Evolutionary conservation across 2,329 filamentous ascomycete species (phyloP), one percentile per base, ranked within the genome.

Genomic region (Curvularia hawaiiensis): DNA sequence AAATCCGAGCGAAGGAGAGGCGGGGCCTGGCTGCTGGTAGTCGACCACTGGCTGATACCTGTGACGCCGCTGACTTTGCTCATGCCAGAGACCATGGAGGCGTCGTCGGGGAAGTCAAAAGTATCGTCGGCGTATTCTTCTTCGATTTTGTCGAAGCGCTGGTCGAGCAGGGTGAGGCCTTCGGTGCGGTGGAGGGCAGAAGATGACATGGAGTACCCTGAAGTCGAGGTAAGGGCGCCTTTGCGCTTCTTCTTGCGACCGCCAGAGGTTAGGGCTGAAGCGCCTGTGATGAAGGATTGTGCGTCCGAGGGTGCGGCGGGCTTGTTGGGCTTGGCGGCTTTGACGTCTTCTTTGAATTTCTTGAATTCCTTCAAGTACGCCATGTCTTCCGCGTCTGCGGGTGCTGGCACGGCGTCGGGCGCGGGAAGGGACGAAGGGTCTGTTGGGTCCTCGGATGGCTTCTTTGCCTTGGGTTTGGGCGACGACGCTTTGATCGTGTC

Each of bases 341-440:
- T 85, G 56, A 78, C 77, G 58, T 93, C 91, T 71, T 90, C 90
- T 77, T 98, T 97, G 83, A 96, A 98, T 73, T 95, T 91, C 68
- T 91, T 90, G 79, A 97, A 98, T 69, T 97, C 90, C 54, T 89
- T 87, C 77, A 98, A 84, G 92, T 95, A 99, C 66, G 91, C 89
- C 59, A 91, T 89, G 54, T 90, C 88, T 16, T 82, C 84, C 2
- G 72, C 70, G 33, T 73, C 61, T 35, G 79, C 44, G 54, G 76
- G 64, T 3, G 70, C 65, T 0, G 74, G 75, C 4, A 63, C 75
- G 54, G 70, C 70, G 20, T 72, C 72, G 6, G 72, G 70, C 0
- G 70, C 70, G 1, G 75, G 72, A 6, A 77, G 70, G 6, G 67
- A 61, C 20, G 60, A 61, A 11, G 68, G 65, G 54, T 89, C 86